Evolutionary conservation across 305 asterid species (phyloP).

Genomic region (Fraxinus angustifolia): DNA sequence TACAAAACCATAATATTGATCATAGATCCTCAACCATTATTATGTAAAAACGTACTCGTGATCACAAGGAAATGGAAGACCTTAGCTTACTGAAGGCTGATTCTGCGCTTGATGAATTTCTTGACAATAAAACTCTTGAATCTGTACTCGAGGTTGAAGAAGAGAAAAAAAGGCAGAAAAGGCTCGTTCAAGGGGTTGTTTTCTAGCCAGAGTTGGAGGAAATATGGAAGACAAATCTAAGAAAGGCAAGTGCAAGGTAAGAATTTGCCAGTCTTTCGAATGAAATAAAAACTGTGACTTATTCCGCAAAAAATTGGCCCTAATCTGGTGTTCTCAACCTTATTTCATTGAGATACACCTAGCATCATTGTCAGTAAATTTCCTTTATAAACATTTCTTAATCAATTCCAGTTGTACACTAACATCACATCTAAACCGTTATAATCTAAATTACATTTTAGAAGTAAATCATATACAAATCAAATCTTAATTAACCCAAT

Average conservation of each 20-base stretch:
- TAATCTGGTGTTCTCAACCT: background rate
- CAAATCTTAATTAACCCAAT: background rate
- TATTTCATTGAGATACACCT: background rate
- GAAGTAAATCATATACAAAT: background rate
- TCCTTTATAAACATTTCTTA: background rate
- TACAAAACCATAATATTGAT: background rate
- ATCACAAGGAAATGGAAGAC: background rate
- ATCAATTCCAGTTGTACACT: background rate
- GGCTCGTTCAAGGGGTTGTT: background rate
- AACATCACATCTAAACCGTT: background rate
- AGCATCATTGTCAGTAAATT: background rate
- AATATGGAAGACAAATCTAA: background rate
- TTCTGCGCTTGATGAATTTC: background rate
- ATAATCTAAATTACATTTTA: background rate
- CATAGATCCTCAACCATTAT: background rate
- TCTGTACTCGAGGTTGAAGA: background rate
- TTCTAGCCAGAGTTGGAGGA: background rate
- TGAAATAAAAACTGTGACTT: background rate
- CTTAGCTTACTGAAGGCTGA: background rate
- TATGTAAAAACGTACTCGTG: background rate
- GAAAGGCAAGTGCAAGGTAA: background rate
- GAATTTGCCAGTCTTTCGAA: background rate
- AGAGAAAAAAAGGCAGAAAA: background rate
- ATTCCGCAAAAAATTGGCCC: background rate
- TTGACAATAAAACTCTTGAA: background rate